Percentiles rank a stretch among this genome's conserved stretches.
Evolutionary conservation across 1,284 basidiomycete species (phyloP).

Genomic region (Trichosporon sp.): DNA sequence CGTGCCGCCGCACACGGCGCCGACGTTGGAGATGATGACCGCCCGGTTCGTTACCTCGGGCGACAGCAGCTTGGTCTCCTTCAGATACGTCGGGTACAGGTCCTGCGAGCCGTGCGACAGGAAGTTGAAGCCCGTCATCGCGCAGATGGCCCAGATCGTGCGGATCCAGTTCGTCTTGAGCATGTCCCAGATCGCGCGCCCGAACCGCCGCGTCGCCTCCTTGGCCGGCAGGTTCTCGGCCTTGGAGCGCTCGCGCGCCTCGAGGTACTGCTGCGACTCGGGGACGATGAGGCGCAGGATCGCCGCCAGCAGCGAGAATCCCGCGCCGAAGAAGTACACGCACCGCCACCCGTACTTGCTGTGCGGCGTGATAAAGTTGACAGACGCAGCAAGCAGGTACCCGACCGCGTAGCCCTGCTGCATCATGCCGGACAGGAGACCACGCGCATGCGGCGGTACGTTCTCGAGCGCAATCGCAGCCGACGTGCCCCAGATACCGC

Average conservation of each 20-base stretch:
- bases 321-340: slow-evolving; percentile 57
- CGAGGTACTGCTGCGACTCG: slow-evolving; percentile 69
- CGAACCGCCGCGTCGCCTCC: slow-evolving; percentile 65
- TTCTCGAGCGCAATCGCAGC: slow-evolving; percentile 66
- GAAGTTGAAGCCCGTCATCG: slow-evolving; percentile 73
- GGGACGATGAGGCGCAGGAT: slow-evolving; percentile 68
- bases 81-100: slow-evolving; percentile 65
- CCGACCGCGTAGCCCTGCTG: slow-evolving; percentile 71
- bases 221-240: slow-evolving; percentile 44
- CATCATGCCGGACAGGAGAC: slow-evolving; percentile 75
- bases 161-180: slow-evolving; percentile 73
- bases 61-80: slow-evolving; percentile 47
- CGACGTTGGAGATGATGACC: slow-evolving; percentile 70
- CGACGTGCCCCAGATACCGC: slow-evolving; percentile 39
- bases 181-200: slow-evolving; percentile 67
- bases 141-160: slow-evolving; percentile 68
- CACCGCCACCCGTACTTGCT: slow-evolving; percentile 51
- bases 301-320: slow-evolving; percentile 70
- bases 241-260: slow-evolving; percentile 47
- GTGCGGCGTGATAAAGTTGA: slow-evolving; percentile 61
- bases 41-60: slow-evolving; percentile 66
- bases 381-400: slow-evolving; percentile 58
- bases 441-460: slow-evolving; percentile 78
- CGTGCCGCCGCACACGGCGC: slow-evolving; percentile 71
- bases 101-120: slow-evolving; percentile 77